Conservation (phyloP, 768 basidiomycete species). For the Phanerodontia chrysosporium region DNA sequence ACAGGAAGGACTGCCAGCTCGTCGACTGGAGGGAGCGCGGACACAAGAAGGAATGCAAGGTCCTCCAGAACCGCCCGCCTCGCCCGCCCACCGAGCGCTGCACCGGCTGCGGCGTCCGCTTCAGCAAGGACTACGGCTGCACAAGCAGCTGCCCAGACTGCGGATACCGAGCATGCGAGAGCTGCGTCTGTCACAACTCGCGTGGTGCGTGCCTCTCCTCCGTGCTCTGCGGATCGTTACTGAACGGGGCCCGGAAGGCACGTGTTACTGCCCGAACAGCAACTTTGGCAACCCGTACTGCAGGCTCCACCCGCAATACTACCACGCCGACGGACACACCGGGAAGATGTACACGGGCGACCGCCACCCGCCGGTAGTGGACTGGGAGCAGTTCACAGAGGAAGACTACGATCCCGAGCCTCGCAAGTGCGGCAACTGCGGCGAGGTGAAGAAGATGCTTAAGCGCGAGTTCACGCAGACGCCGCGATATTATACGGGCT, state of each 20-base stretch:
- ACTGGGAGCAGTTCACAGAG: conserved; percentile 17
- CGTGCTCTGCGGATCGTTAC: neutral
- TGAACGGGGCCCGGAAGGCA: conserved; percentile 18
- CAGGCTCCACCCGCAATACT: conserved; percentile 26
- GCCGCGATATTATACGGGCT: no score
- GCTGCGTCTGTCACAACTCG: conserved; percentile 28
- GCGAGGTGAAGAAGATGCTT: conserved; percentile 18
- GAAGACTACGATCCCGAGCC: conserved; percentile 26
- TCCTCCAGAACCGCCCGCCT: conserved; percentile 18
- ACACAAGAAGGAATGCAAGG: conserved; percentile 33
- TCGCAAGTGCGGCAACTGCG: conserved; percentile 29
- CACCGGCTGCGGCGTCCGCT: conserved; percentile 27
- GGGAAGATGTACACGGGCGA: conserved; percentile 12
- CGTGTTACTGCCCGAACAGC: conserved; percentile 32
- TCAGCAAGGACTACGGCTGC: conserved; percentile 18
- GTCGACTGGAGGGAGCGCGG: conserved; percentile 21
- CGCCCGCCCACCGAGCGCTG: neutral
- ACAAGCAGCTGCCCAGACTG: conserved; percentile 30
- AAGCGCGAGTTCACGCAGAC: conserved; percentile 17
- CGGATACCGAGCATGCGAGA: conserved; percentile 32
- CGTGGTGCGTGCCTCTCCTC: conserved; percentile 17
- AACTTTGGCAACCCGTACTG: conserved; percentile 34
- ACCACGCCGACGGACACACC: conserved; percentile 25
- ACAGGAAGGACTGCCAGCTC: conserved; percentile 22
- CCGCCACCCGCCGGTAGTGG: conserved; percentile 24